Evolutionary conservation across 345 rosid species (phyloP).

Genomic region (Toxicodendron radicans): DNA sequence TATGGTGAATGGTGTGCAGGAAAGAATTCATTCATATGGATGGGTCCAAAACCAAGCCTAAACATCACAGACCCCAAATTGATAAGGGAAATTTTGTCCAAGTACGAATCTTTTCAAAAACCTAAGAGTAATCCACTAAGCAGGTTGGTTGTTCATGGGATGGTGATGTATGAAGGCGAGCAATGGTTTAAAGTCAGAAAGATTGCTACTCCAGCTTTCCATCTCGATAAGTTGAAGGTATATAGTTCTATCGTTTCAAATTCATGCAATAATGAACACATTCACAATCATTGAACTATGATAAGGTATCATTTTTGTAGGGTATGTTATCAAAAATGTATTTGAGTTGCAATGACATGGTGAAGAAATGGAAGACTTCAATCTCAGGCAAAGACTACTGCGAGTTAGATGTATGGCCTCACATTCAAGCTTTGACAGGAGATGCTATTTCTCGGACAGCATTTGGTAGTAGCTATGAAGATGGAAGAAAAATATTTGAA

Average conservation of each 20-base stretch:
- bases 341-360: conserved; percentile 33
- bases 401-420: conserved; percentile 27
- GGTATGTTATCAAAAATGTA: conserved; percentile 13
- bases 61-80: conserved; percentile 44
- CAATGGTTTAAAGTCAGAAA: conserved; percentile 40
- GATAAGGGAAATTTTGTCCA: conserved; percentile 45
- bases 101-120: conserved; percentile 33
- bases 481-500: conserved; percentile 61
- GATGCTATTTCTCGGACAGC: conserved; percentile 51
- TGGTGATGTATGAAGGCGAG: conserved; percentile 23
- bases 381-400: neutral
- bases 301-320: too few relatives aligned
- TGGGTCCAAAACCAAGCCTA: conserved; percentile 46
- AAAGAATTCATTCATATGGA: conserved; percentile 45
- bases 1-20: conserved; percentile 28
- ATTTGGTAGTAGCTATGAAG: conserved; percentile 72
- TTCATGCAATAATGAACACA: neutral
- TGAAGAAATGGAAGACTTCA: conserved; percentile 30
- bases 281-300: neutral
- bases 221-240: too few relatives aligned
- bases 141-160: too few relatives aligned
- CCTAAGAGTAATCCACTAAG: neutral
- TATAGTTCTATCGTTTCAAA: too few relatives aligned
- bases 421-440: conserved; percentile 28
- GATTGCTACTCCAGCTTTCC: too few relatives aligned